Base-by-base conservation (phyloP, 192 early-diverging fungal species). In the Pilobolus umbonatus region DNA sequence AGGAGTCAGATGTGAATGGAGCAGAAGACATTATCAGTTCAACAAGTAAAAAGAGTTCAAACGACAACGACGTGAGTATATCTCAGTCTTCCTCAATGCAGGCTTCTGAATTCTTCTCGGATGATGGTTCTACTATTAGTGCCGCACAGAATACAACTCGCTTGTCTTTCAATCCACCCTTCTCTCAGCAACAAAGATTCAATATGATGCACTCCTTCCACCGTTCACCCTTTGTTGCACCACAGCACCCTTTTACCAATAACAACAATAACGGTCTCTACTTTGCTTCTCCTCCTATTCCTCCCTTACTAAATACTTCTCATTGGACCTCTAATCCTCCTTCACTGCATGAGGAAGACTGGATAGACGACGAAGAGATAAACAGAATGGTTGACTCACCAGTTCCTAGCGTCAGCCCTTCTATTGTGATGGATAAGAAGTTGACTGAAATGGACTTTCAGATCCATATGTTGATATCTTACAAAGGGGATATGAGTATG, bases 401-500 rank as follows among this genome's bases (percentile, higher is more conserved):
- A 14, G 21, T 31, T n/a, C 31, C 22, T 22, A 54, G 19, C 22
- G 44, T 36, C 44, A 12, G 14, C 12, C 12, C 28, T 1, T 26
- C 32, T 28, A 35, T 24, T 12, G 19, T 7, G 0, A 25, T 34
- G 14, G 30, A 34, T 26, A 32, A 30, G 19, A 44, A 34, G 15
- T 45, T 42, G 35, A 68, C 67, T 0, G 82, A 85, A 68, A 86
- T 74, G 22, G 84, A 85, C 64, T 78, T 87, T 65, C 90, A 92
- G 68, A 44, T 89, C 6, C 64, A 75, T 9, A 62, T 89, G 31
- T 54, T 65, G 14, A 69, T 90, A 1, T 57, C 74, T n/a, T 92
- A 92, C 55, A 75, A 80, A 36, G 88, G 90, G 19, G 77, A 88
- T 55, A 86, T 92, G 85, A 72, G 75, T 4, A 77, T 89, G 67